These are phyloP conservation scores for Tetracladium marchalianum DNA, from an alignment of 495 filamentous ascomycete species.

Conservation along the genomic window DNA sequence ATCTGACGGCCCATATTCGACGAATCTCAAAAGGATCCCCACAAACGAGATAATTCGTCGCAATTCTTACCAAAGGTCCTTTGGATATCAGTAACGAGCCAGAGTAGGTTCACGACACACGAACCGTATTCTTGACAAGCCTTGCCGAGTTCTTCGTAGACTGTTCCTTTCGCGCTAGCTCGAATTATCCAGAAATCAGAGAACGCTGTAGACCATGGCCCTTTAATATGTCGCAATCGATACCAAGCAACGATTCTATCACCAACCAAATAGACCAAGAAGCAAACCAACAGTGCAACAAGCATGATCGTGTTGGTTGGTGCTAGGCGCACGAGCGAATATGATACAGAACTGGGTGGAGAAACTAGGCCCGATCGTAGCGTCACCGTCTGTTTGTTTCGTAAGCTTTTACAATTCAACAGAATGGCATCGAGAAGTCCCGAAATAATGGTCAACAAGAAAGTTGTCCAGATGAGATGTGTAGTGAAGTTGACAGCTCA, in stretches of 20 bases:
- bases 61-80: constrained; percentile 32
- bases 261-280: too few relatives aligned
- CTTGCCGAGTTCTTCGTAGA: constrained; percentile 1
- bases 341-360: too few relatives aligned
- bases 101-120: not conserved
- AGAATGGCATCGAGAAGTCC: too few relatives aligned
- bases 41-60: constrained; percentile 31
- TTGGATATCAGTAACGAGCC: not conserved
- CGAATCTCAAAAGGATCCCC: constrained; percentile 26
- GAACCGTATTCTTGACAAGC: constrained; percentile 13
- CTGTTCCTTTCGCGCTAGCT: not conserved
- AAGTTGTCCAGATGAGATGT: too few relatives aligned
- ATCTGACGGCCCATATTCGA: constrained; percentile 26
- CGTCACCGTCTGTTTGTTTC: too few relatives aligned
- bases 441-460: too few relatives aligned
- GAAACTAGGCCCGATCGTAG: too few relatives aligned
- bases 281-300: too few relatives aligned
- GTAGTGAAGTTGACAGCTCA: too few relatives aligned
- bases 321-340: too few relatives aligned
- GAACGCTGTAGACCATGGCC: constrained; percentile 1
- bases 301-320: too few relatives aligned
- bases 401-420: too few relatives aligned
- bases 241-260: not conserved
- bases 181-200: constrained; percentile 11
- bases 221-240: constrained; percentile 12